Evolutionary conservation across 1,284 basidiomycete species (phyloP), one percentile per base, ranked within the genome.

Genomic region (Rhodotorula glutinis): DNA sequence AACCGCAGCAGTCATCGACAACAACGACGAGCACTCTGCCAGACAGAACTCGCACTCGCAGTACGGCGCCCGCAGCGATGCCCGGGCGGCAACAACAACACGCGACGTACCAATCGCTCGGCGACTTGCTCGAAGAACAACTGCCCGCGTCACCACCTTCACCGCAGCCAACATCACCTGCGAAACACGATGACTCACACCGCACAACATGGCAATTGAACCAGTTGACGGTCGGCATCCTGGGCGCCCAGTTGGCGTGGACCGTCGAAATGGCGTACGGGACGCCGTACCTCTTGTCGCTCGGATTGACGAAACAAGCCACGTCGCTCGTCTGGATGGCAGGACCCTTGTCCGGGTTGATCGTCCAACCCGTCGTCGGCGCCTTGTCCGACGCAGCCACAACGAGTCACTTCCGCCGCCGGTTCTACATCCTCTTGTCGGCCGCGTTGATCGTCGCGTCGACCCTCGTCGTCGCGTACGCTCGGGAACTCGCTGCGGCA

Each of bases 251-350:
- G 80, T 86, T 94, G 30, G 87, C 90, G 2, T 94, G 92, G 92
- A 92, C 90, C 0, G 87, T 94, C 11, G 91, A 94, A 76, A 84
- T 94, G 29, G 90, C 90, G 89, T 75, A 72, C 51, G 75, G 75
- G 2, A 74, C 93, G 3, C 94, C 95, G 0, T 97, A 96, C 79
- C 82, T 98, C 53, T 84, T 96, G 17, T 85, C 84, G 21, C 86
- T 98, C 17, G 95, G 95, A 14, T 83, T 98, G 40, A 89, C 91
- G 2, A 93, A 95, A 77, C 87, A 92, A 75, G 82, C 92, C 38
- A 97, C 96, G 8, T 90, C 91, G 63, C 61, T 74, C 21, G 95
- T 98, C 40, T 98, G 95, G 95, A 84, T 98, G 53, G 95, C 95
- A 40, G 96, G 94, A 9, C 92, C 92, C 0, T 79, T 98, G 66